Percentiles rank a stretch among this genome's conserved stretches.
Evolutionary conservation across 768 basidiomycete genomes (phyloP).

Genomic region (Imleria badia): DNA sequence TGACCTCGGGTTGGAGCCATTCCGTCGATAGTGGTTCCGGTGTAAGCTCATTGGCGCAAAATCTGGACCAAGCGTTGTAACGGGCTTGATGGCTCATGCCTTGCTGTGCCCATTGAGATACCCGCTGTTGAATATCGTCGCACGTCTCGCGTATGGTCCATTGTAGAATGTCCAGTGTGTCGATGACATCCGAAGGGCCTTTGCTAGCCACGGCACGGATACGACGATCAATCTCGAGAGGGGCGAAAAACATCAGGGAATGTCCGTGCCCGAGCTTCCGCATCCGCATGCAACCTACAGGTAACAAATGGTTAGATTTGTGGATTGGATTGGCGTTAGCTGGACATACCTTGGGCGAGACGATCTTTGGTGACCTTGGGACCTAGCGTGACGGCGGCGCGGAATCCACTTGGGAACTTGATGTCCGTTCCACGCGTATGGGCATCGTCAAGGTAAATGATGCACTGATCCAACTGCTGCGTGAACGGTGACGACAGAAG

Average conservation of each 20-base stretch:
- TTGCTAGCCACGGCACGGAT: slow-evolving; percentile 33
- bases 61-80: slow-evolving; percentile 17
- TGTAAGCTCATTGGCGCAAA: slow-evolving; percentile 7
- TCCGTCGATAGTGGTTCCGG: slow-evolving; percentile 1
- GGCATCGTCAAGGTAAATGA: slow-evolving; percentile 54
- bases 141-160: slow-evolving; percentile 50
- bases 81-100: slow-evolving; percentile 36
- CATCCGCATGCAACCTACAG: slow-evolving; percentile 50
- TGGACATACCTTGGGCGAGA: slow-evolving; percentile 40
- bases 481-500: neutral
- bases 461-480: slow-evolving; percentile 23
- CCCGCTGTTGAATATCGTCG: slow-evolving; percentile 35
- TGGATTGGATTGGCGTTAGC: too few species aligned
- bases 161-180: slow-evolving; percentile 38
- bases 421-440: slow-evolving; percentile 51
- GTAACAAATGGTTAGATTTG: neutral
- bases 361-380: slow-evolving; percentile 53
- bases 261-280: slow-evolving; percentile 45
- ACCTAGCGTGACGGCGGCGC: slow-evolving; percentile 33
- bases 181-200: neutral
- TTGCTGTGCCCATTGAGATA: slow-evolving; percentile 44
- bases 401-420: slow-evolving; percentile 41
- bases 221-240: slow-evolving; percentile 36
- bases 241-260: slow-evolving; percentile 45
- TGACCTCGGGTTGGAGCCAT: slow-evolving; percentile 44